A percentile compares a stretch with the other conserved stretches of the same genome.
These are phyloP conservation scores for Hyaloscypha variabilis DNA, from an alignment of 495 filamentous ascomycete species.

Conservation along the genomic window DNA sequence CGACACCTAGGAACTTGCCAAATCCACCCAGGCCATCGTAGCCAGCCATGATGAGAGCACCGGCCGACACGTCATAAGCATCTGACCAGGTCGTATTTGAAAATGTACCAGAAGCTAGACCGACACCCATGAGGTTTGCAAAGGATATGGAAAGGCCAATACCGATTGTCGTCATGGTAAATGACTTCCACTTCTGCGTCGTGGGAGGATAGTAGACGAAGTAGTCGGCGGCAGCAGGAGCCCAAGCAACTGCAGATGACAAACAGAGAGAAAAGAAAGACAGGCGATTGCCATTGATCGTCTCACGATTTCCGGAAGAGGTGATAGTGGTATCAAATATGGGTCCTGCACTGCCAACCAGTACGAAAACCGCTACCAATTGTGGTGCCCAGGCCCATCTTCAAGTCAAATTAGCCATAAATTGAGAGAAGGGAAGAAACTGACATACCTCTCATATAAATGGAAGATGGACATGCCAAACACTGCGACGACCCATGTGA, in stretches of 20 bases:
- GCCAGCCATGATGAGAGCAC: conserved; percentile 68
- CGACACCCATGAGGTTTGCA: conserved; percentile 67
- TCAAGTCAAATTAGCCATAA: too few species aligned
- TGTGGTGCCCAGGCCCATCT: conserved; percentile 72
- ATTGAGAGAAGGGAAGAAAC: conserved; percentile 22
- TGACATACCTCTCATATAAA: conserved; percentile 63
- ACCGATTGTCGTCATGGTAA: conserved; percentile 50
- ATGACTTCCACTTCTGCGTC: conserved; percentile 50
- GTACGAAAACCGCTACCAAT: conserved; percentile 62
- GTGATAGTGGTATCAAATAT: conserved; percentile 60
- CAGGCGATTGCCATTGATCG: conserved; percentile 36
- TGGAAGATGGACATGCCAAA: conserved; percentile 75
- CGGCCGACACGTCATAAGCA: conserved; percentile 61
- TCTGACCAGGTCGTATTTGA: conserved; percentile 49
- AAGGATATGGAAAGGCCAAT: conserved; percentile 53
- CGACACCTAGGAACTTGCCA: conserved; percentile 70
- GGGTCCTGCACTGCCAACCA: conserved; percentile 66
- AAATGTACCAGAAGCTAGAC: conserved; percentile 62
- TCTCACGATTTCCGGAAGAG: conserved; percentile 51
- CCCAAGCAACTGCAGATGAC: conserved; percentile 42
- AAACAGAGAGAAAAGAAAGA: conserved; percentile 23
- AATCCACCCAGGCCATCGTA: conserved; percentile 65
- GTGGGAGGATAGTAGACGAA: conserved; percentile 62
- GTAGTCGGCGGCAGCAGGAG: conserved; percentile 58
- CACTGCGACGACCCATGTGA: conserved; percentile 66